Percentiles rank a stretch among this genome's conserved stretches.
Conservation (phyloP, 495 filamentous ascomycete species). For the Aspergillus bridgeri region DNA sequence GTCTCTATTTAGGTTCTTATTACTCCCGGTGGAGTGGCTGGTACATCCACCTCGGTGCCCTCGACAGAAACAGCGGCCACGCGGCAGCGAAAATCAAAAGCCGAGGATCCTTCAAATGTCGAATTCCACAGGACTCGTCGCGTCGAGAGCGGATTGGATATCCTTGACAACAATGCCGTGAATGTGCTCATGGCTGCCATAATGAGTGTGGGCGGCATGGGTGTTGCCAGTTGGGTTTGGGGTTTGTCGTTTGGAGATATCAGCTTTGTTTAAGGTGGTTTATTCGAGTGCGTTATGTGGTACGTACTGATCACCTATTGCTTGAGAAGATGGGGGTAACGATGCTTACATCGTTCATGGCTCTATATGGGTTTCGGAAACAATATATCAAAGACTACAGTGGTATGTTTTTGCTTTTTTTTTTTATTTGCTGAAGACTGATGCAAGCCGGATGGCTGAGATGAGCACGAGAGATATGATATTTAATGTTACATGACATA, state of each 20-base stretch:
- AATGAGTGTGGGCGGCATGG: constrained; percentile 81
- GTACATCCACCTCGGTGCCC: background rate
- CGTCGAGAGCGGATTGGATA: constrained; percentile 67
- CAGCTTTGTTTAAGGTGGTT: background rate
- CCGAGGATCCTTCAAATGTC: constrained; percentile 9
- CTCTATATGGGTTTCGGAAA: background rate
- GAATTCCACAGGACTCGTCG: constrained; percentile 61
- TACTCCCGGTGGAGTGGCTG: background rate
- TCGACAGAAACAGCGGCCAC: background rate
- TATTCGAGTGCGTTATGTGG: too few relatives aligned
- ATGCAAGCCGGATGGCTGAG: too few relatives aligned
- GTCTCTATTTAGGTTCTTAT: constrained; percentile 31
- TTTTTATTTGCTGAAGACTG: too few relatives aligned
- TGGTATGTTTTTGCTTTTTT: too few relatives aligned
- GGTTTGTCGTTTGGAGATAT: constrained; percentile 26
- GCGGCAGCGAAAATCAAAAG: background rate
- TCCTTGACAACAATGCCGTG: constrained; percentile 91
- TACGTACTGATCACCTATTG: background rate
- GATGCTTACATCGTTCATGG: background rate
- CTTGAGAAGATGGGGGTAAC: background rate
- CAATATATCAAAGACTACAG: too few relatives aligned
- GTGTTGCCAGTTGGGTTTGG: constrained; percentile 45
- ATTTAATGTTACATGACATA: too few relatives aligned
- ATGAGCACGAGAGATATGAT: too few relatives aligned
- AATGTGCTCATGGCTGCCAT: constrained; percentile 82